Percentiles rank a stretch among this genome's conserved stretches.
phyloP scores from a whole-genome alignment of 1,284 basidiomycete species.

The Cryptococcus wingfieldii region DNA sequence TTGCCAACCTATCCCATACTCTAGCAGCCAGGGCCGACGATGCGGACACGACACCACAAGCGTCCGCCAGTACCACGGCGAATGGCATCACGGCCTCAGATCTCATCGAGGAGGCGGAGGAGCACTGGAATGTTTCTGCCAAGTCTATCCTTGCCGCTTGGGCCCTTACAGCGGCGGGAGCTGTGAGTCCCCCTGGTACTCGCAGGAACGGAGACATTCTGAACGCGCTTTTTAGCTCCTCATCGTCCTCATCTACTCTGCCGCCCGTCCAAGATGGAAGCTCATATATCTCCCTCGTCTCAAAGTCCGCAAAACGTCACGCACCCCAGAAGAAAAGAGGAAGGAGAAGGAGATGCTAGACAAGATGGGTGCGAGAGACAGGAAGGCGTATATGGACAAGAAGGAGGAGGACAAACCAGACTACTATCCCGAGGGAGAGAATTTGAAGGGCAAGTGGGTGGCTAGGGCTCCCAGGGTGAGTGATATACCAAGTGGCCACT shows the following conservation, averaged over 20 bases:
- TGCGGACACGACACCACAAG: neutral
- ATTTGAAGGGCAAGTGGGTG: slow-evolving; percentile 13
- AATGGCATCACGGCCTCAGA: slow-evolving; percentile 16
- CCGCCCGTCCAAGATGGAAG: slow-evolving; percentile 5
- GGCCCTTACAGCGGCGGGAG: slow-evolving; percentile 11
- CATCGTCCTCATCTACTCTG: slow-evolving; percentile 18
- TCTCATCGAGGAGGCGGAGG: slow-evolving; percentile 20
- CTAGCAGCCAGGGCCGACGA: neutral
- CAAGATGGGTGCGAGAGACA: slow-evolving; percentile 1
- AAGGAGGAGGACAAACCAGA: slow-evolving; percentile 9
- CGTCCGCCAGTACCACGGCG: neutral
- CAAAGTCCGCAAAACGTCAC: slow-evolving; percentile 11
- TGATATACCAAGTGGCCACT: neutral
- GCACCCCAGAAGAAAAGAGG: slow-evolving; percentile 1
- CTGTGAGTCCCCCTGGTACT: slow-evolving; percentile 10
- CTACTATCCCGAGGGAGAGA: slow-evolving; percentile 6
- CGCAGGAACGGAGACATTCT: too few species aligned
- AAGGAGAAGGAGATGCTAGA: neutral
- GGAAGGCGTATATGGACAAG: neutral
- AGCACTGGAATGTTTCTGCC: slow-evolving; percentile 29
- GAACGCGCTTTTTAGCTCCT: slow-evolving; percentile 7
- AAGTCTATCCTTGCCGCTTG: slow-evolving; percentile 24
- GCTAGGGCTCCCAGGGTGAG: slow-evolving; percentile 15
- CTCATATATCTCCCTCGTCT: slow-evolving; percentile 17
- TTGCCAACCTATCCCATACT: neutral